Evolutionary conservation across 108 stramenopile species (phyloP), one percentile per base, ranked within the genome.

Genomic region (Skeletonema marinoi): DNA sequence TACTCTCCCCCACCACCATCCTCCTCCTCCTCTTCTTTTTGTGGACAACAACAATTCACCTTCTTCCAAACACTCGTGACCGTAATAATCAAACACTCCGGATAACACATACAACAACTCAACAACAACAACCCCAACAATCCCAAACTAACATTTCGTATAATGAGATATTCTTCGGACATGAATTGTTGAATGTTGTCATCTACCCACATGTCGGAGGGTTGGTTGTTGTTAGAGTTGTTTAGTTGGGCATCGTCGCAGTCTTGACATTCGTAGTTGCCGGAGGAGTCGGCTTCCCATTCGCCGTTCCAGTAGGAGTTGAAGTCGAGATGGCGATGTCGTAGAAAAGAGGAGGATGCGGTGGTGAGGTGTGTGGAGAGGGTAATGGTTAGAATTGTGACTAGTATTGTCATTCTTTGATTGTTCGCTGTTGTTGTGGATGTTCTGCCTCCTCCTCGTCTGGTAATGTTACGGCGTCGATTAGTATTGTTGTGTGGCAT

Each of bases 21-120:
- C n/a, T 51, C 19, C 50, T 36, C 4, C 6, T 36, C 35, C 35
- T 6, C 1, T 36, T 36, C 35, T 36, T 13, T 13, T 42, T 1
- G 12, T 12, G 41, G 13, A 42, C 13, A 42, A 3, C 41, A 42
- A 42, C 41, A 42, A 36, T 36, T 36, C 14, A 48, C 46, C 50
- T 51, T 21, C 3, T 51, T 51, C 50, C 50, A 17, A 51, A 19
- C 1, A 2, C 3, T 7, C 50, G 6, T 7, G 17, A 51, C 19
- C 17, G 19, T 17, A 19, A 51, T 7, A 21, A 51, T 51, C 41
- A 42, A 42, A 51, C 50, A 51, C 19, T 51, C 50, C 50, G 50
- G 50, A 51, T 51, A 51, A 51, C 50, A 51, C n/a, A 51, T 51
- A 51, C 50, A 51, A 51, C 50, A 51, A 51, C 50, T 51, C 19